Evolutionary conservation across 2,329 filamentous ascomycete species (phyloP).

Genomic region (Leptosphaerulina australis): DNA sequence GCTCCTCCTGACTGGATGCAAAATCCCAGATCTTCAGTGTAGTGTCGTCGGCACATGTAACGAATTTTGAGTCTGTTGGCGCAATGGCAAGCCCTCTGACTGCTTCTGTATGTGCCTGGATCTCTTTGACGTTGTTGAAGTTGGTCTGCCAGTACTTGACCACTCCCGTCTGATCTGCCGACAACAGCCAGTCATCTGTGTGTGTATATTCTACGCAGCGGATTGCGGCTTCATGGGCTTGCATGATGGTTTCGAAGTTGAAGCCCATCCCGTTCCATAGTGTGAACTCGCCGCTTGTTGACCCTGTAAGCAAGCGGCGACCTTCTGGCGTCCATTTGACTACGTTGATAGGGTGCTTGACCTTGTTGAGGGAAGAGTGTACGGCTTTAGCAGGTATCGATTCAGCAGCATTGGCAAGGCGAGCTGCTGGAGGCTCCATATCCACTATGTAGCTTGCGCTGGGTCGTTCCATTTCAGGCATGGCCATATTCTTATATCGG

Average conservation of each 20-base stretch:
- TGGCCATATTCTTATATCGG: conserved; percentile 72
- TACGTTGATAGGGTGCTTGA: conserved; percentile 95
- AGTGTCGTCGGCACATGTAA: conserved; percentile 93
- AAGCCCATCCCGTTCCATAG: conserved; percentile 99
- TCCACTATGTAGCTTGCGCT: conserved; percentile 90
- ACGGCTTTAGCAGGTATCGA: conserved; percentile 93
- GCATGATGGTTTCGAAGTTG: conserved; percentile 99
- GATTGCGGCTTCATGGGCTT: conserved; percentile 89
- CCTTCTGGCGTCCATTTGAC: conserved; percentile 98
- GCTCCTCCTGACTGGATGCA: conserved; percentile 81
- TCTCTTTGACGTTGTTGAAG: conserved; percentile 97
- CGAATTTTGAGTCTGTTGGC: conserved; percentile 92
- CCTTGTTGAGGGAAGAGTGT: conserved; percentile 98
- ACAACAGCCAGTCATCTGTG: conserved; percentile 95
- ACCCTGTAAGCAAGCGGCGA: conserved; percentile 86
- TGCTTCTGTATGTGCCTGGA: conserved; percentile 87
- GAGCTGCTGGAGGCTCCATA: conserved; percentile 84
- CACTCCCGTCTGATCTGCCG: conserved; percentile 90
- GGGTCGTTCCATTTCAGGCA: conserved; percentile 80
- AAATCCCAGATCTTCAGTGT: conserved; percentile 97
- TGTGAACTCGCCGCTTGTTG: conserved; percentile 96
- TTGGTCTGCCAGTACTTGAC: conserved; percentile 99
- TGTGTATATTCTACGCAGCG: conserved; percentile 86
- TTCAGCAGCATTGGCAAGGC: conserved; percentile 76
- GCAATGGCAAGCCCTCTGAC: conserved; percentile 92